Base-by-base conservation (phyloP, 2,329 filamentous ascomycete genomes). In the Aspergillus flavus region DNA sequence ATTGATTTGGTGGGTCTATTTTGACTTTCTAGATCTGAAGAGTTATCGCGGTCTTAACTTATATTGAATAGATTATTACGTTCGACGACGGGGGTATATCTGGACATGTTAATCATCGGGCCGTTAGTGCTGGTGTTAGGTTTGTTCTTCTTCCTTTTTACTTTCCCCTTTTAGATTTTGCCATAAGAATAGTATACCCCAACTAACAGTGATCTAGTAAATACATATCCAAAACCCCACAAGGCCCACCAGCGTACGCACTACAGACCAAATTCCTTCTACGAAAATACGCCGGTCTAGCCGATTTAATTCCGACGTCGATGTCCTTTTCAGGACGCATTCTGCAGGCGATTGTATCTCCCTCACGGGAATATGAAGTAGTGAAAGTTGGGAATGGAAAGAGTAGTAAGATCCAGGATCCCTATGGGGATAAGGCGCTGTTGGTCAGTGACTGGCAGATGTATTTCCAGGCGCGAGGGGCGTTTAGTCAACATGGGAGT, bases 21-120 rank as follows among this genome's bases (percentile, higher is more conserved):
- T 21, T 67, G 16, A 12, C 19, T n/a, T 10, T 9, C 6, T 3
- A 41, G 4, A 41, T 3, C 6, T 19, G 10, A 41, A 10, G 39
- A 1, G 1, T n/a, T 41, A 41, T 41, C 16, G n/a, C 2, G 12
- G 39, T 19, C 19, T 16, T n/a, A 41, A 41, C 34, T 2, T 6
- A 6, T 16, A 16, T 16, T 3, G 1, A 2, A 23, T 30, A 74
- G 75, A 79, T 81, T 58, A 72, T 80, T 57, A 81, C 78, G 0
- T 80, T 81, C 61, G 79, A 81, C 48, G 61, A 76, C n/a, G 75
- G 75, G 28, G 79, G 78, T 19, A 73, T 80, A 6, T 79, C 77
- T 1, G 76, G 77, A 6, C 78, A 81, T 59, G 72, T 80, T 57
- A 80, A 81, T 58, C 79, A 80, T 61, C 64, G 76, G 23, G 78